These are phyloP conservation scores for Cordyceps militaris DNA, from an alignment of 2,329 filamentous ascomycete species.

Conservation along the genomic window DNA sequence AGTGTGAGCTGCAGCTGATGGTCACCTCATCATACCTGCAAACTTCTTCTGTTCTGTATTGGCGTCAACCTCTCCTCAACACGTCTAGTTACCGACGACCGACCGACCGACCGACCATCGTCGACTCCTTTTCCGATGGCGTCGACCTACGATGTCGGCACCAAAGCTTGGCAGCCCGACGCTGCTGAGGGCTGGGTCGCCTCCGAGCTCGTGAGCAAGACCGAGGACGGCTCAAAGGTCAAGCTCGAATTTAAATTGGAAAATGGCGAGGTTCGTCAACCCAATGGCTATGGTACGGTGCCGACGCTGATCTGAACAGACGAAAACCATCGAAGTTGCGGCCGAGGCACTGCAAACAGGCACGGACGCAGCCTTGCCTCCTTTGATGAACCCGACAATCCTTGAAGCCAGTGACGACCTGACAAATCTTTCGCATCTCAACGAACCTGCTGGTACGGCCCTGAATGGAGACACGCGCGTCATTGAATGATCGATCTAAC, in stretches of 20 bases:
- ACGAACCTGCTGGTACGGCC: conserved; percentile 84
- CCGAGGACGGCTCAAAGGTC: conserved; percentile 76
- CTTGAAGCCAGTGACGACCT: conserved; percentile 97
- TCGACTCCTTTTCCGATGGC: conserved; percentile 57
- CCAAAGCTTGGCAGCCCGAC: conserved; percentile 97
- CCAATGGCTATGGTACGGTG: neutral
- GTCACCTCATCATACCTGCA: neutral
- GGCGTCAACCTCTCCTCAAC: neutral
- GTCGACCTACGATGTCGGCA: conserved; percentile 92
- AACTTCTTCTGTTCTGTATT: neutral
- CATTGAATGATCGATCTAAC: conserved; percentile 18
- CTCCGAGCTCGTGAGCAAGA: conserved; percentile 86
- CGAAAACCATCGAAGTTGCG: conserved; percentile 72
- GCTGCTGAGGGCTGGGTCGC: conserved; percentile 93
- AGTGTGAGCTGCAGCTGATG: conserved; percentile 4
- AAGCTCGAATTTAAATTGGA: conserved; percentile 81
- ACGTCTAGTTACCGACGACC: no score
- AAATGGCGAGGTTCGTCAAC: conserved; percentile 71
- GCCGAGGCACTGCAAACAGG: conserved; percentile 68
- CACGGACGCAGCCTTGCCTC: conserved; percentile 72
- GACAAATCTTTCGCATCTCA: conserved; percentile 94
- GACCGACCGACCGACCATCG: neutral
- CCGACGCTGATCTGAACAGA: conserved; percentile 41
- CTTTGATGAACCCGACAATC: conserved; percentile 96
- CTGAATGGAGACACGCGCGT: neutral